Evolutionary conservation across 345 rosid genomes (phyloP).

Genomic region (Linum lewisii): DNA sequence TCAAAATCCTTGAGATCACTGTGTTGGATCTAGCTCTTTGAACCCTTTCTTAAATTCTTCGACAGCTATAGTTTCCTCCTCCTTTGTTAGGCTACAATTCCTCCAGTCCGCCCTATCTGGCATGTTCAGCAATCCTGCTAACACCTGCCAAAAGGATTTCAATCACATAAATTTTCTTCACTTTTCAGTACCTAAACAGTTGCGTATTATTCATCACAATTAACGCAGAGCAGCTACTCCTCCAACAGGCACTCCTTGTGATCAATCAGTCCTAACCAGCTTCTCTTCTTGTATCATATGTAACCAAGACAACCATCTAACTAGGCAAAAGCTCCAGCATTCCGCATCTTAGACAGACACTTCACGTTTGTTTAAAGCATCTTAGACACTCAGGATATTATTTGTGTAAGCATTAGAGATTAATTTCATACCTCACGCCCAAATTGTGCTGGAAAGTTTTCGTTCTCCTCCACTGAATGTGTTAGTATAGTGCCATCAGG

Average conservation of each 20-base stretch:
- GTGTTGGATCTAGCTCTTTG: constrained; percentile 50
- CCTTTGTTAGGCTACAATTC: constrained; percentile 55
- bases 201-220: no score
- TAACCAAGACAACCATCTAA: not conserved
- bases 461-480: constrained; percentile 61
- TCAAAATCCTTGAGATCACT: no score
- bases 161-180: not conserved
- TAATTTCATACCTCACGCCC: constrained; percentile 68
- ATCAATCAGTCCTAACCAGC: no score
- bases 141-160: constrained; percentile 42
- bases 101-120: constrained; percentile 88
- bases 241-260: no score
- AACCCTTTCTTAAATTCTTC: constrained; percentile 61
- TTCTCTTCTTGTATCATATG: not conserved
- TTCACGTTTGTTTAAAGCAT: not conserved
- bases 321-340: no score
- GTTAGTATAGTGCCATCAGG: constrained; percentile 57
- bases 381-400: not conserved
- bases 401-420: not conserved
- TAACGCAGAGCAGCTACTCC: no score
- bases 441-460: constrained; percentile 75
- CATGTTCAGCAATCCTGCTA: constrained; percentile 76
- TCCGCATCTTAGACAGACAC: no score
- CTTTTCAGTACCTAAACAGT: no score
- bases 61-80: constrained; percentile 50